Evolutionary conservation across 2,329 filamentous ascomycete species (phyloP).

Genomic region (Albophoma yamanashiensis): DNA sequence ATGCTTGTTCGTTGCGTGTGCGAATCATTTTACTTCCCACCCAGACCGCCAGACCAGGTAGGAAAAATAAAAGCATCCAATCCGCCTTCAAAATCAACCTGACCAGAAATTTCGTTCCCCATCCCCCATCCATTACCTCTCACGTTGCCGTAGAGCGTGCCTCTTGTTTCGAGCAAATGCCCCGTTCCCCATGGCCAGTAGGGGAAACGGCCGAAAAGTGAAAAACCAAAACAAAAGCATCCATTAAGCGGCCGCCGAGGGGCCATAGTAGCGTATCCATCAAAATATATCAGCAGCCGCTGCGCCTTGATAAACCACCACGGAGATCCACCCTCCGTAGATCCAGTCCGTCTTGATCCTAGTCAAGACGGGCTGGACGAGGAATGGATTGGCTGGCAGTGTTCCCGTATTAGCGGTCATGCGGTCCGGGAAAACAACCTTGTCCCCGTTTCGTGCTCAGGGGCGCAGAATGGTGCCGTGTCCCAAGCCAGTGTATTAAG

Average conservation of each 20-base stretch:
- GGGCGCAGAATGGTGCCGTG: too few relatives aligned
- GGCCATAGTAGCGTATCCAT: neutral
- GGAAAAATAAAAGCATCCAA: neutral
- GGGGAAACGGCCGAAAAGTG: neutral
- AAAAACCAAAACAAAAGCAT: neutral
- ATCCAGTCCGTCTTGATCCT: neutral
- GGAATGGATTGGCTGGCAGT: too few relatives aligned
- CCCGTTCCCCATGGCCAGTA: neutral
- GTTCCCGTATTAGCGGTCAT: too few relatives aligned
- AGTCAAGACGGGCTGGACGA: neutral
- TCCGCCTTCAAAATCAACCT: neutral
- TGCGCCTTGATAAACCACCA: neutral
- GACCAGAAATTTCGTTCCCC: neutral
- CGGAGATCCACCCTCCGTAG: neutral
- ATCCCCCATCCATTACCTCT: neutral
- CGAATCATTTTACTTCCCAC: slow-evolving; percentile 3
- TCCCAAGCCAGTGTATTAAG: neutral
- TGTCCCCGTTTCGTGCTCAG: neutral
- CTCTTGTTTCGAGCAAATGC: neutral
- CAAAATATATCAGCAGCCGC: neutral
- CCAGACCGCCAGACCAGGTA: neutral
- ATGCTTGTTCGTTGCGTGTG: slow-evolving; percentile 3
- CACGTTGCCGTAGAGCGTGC: neutral
- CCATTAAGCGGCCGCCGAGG: neutral
- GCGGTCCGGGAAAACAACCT: too few relatives aligned